Evolutionary conservation across 352 stramenopile genomes (phyloP).

Genomic region (Globisporangium cylindrosporum): DNA sequence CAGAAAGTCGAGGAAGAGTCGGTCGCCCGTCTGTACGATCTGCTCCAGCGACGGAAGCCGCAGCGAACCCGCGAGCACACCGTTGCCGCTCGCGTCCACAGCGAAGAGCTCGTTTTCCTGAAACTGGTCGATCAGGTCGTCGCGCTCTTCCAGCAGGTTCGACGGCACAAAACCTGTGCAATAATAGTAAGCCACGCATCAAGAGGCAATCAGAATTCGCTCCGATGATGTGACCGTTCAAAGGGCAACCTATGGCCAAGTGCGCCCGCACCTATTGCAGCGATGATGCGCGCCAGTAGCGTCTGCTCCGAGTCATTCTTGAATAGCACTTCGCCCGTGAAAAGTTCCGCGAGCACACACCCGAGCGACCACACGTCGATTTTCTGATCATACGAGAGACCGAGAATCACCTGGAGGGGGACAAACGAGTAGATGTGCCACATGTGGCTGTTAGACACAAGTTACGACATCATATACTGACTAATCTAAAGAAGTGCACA

Average conservation of each 20-base stretch:
- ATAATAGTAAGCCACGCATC: neutral
- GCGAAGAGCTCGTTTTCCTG: conserved; percentile 54
- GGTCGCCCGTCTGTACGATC: conserved; percentile 52
- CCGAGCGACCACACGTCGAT: conserved; percentile 91
- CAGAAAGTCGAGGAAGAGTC: conserved; percentile 67
- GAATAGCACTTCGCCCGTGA: conserved; percentile 87
- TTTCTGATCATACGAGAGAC: conserved; percentile 85
- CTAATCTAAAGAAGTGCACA: conserved; percentile 19
- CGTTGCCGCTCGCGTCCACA: conserved; percentile 46
- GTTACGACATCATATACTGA: neutral
- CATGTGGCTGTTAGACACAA: neutral
- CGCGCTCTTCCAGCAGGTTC: conserved; percentile 44
- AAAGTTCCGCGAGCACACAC: conserved; percentile 87
- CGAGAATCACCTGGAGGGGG: conserved; percentile 88
- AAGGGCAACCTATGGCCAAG: neutral
- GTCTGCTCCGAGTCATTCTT: conserved; percentile 86
- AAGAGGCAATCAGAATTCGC: neutral
- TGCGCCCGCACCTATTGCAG: conserved; percentile 48
- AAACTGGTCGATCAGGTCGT: conserved; percentile 56
- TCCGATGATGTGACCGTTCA: neutral
- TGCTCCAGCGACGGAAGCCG: conserved; percentile 48
- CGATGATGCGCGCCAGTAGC: conserved; percentile 92
- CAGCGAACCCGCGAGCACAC: conserved; percentile 33
- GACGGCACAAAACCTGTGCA: conserved; percentile 57
- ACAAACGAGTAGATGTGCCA: neutral